Evolutionary conservation across 1,284 basidiomycete species (phyloP), one percentile per base, ranked within the genome.

Genomic region (Pseudozyma hubeiensis): DNA sequence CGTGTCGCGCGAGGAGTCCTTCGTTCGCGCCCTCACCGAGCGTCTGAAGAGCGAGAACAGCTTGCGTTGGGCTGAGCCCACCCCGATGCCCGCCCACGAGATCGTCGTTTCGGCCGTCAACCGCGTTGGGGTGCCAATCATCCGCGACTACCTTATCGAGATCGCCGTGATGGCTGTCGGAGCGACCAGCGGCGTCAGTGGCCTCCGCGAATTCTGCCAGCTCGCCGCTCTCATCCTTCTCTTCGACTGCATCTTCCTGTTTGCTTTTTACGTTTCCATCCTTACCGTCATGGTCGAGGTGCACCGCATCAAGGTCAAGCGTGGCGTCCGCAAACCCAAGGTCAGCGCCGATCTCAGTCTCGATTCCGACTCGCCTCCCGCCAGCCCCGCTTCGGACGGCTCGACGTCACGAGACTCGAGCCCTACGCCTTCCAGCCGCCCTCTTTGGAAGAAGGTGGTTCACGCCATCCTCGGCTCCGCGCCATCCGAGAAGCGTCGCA

Each of bases 211-310:
- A 85, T 97, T 98, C 80, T 99, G 96, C 85, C 92, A 94, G 34
- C 89, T 99, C 14, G 95, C 94, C 2, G 94, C 93, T 0, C 85
- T 98, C 37, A 89, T 93, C 56, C 88, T 99, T 56, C 88, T 88
- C 10, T 88, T 94, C 58, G 96, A 99, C 85, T 97, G 94, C 85
- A 81, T 94, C 52, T 89, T 94, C 85, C 89, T 97, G 70, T 92
- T 92, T 85, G 93, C 93, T 0, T 97, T 97, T 86, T 92, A 95
- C 84, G 89, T 92, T 1, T 91, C 93, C 3, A 90, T 98, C 64
- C 87, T 99, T 67, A 91, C 90, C 43, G 89, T 99, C 84, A 97
- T 98, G 92, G 91, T 98, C 77, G 96, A 98, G 88, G 87, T 89
- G 33, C 88, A 88, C 74, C 86, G 89, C 41, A 89, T 89, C 67